A percentile compares a stretch with the other conserved stretches of the same genome.
phyloP scores from a whole-genome alignment of 2,329 filamentous ascomycete genomes.

The Alternaria conjuncta region DNA sequence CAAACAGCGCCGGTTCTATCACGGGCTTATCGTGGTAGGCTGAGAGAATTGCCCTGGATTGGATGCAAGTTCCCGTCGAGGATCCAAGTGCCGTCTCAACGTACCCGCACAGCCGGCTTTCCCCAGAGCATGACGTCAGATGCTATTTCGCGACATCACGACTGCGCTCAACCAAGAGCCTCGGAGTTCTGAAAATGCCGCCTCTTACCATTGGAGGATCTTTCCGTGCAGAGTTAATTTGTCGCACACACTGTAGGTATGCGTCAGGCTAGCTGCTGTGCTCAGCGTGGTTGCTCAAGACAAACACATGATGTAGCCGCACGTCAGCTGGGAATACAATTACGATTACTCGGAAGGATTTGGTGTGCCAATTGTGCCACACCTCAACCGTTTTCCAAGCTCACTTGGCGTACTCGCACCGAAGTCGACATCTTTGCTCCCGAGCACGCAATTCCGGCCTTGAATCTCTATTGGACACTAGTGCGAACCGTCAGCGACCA shows the following conservation, averaged over 20 bases:
- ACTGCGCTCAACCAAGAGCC: background rate
- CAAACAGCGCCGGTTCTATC: background rate
- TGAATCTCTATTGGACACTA: slow-evolving; percentile 29
- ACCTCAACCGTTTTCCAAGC: background rate
- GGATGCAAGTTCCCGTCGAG: slow-evolving; percentile 2
- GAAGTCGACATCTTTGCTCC: slow-evolving; percentile 37
- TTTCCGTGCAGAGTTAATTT: background rate
- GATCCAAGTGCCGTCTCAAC: slow-evolving; percentile 1
- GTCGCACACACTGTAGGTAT: background rate
- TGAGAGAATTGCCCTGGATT: background rate
- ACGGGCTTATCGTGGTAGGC: background rate
- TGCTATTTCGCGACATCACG: background rate
- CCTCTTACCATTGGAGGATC: background rate
- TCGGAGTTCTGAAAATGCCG: background rate
- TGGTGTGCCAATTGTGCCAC: background rate
- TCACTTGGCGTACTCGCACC: slow-evolving; percentile 3
- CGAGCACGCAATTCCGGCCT: slow-evolving; percentile 44
- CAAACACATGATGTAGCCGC: background rate
- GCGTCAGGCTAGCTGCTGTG: background rate
- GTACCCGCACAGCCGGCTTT: slow-evolving; percentile 2
- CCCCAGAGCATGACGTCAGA: slow-evolving; percentile 8
- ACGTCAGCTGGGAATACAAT: background rate
- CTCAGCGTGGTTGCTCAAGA: background rate
- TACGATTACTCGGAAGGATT: background rate
- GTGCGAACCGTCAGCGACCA: slow-evolving; percentile 18